Conservation (phyloP, 805 yeast species). For the Teunomyces funiuensis region DNA sequence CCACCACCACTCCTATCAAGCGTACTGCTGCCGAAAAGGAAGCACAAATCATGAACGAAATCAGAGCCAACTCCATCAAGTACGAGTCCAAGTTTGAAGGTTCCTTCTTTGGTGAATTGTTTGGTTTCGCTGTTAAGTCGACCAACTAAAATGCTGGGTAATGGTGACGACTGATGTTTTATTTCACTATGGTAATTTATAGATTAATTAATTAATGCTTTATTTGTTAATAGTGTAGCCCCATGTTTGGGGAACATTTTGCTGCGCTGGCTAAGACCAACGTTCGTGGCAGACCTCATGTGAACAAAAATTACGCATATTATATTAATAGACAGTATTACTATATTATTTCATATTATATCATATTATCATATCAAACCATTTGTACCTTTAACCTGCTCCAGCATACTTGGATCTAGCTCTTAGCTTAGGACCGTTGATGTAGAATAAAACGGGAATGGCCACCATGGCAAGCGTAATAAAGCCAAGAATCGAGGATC, state of each 20-base stretch:
- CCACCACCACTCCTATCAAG: slow-evolving; percentile 9
- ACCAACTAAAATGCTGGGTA: too few relatives aligned
- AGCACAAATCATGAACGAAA: slow-evolving; percentile 46
- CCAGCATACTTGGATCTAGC: slow-evolving; percentile 42
- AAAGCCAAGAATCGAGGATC: slow-evolving; percentile 49
- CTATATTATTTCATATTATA: too few relatives aligned
- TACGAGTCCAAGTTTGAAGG: slow-evolving; percentile 43
- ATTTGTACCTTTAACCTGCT: not conserved
- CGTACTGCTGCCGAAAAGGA: slow-evolving; percentile 42
- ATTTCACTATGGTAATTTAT: not conserved
- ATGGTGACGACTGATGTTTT: not conserved
- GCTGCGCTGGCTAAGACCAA: too few relatives aligned
- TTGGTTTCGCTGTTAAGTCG: slow-evolving; percentile 28
- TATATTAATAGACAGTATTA: too few relatives aligned
- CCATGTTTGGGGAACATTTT: too few relatives aligned
- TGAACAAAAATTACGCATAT: too few relatives aligned
- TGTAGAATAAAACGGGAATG: slow-evolving; percentile 48
- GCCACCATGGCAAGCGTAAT: slow-evolving; percentile 42
- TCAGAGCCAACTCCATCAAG: slow-evolving; percentile 33
- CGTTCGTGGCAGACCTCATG: too few relatives aligned
- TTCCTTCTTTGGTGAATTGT: slow-evolving; percentile 41
- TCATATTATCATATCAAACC: not conserved
- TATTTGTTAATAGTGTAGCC: too few relatives aligned
- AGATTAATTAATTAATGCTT: not conserved
- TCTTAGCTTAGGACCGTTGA: slow-evolving; percentile 45